Evolutionary conservation across 352 stramenopile genomes (phyloP).

Genomic region (Globisporangium nagaii): DNA sequence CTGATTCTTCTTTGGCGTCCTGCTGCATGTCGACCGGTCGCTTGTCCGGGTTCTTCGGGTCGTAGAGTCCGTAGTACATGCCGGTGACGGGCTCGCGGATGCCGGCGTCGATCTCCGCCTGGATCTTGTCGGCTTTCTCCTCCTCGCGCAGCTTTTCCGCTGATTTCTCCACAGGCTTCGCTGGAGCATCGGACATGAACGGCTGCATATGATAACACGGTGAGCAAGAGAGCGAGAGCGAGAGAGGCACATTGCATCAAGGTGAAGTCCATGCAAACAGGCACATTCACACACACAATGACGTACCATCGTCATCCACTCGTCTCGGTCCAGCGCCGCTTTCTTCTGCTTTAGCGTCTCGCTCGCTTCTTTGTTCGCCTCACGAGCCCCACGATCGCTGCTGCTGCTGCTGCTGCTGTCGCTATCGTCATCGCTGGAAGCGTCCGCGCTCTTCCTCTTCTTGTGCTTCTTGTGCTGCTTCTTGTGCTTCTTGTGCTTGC

Average conservation of each 20-base stretch:
- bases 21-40: constrained; percentile 8
- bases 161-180: constrained; percentile 29
- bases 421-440: constrained; percentile 17
- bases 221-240: too few relatives aligned
- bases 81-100: constrained; percentile 72
- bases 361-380: background rate
- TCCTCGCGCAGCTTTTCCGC: constrained; percentile 30
- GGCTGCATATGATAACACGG: too few relatives aligned
- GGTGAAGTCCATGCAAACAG: background rate
- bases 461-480: constrained; percentile 30
- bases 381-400: constrained; percentile 8
- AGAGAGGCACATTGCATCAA: background rate
- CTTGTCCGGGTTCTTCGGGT: constrained; percentile 68
- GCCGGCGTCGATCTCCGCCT: constrained; percentile 71
- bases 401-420: constrained; percentile 11
- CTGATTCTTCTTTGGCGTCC: constrained; percentile 11
- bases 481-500: constrained; percentile 24
- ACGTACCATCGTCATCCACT: constrained; percentile 77
- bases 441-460: constrained; percentile 22
- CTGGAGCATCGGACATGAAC: constrained; percentile 32
- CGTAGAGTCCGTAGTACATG: constrained; percentile 76
- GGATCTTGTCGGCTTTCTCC: constrained; percentile 48
- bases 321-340: constrained; percentile 43
- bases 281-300: background rate
- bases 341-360: background rate